These are phyloP conservation scores for Vitis rotundifolia DNA, from an alignment of 164 flowering plant species.

Conservation along the genomic window DNA sequence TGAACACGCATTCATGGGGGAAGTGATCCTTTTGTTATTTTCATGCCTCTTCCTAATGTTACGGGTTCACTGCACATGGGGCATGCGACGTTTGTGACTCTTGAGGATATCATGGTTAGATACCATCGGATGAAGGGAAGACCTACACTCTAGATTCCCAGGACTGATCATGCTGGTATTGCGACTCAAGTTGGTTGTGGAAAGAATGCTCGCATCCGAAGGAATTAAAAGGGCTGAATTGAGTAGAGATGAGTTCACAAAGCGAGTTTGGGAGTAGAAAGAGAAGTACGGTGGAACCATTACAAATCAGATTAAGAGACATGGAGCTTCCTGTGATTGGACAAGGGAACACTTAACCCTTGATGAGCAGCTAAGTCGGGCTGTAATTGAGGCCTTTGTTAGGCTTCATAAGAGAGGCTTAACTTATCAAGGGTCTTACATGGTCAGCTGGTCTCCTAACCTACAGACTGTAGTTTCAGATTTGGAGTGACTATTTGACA, in stretches of 20 bases:
- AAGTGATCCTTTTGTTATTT: conserved; percentile 78
- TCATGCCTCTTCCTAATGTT: conserved; percentile 99
- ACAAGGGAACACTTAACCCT: conserved; percentile 87
- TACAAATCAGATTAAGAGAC: conserved; percentile 87
- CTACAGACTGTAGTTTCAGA: conserved; percentile 96
- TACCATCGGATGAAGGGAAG: conserved; percentile 91
- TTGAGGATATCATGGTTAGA: conserved; percentile 97
- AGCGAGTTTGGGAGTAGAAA: conserved; percentile 96
- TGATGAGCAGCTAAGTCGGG: conserved; percentile 95
- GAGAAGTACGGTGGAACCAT: conserved; percentile 96
- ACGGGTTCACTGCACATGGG: conserved; percentile 99
- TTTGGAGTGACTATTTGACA: conserved; percentile 90
- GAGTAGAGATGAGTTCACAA: conserved; percentile 81
- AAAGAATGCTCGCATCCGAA: conserved; percentile 87
- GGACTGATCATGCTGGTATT: conserved; percentile 98
- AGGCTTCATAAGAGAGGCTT: conserved; percentile 93
- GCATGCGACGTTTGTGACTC: conserved; percentile 98
- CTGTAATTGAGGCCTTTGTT: conserved; percentile 88
- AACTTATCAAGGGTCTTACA: conserved; percentile 95
- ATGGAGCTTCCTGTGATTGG: conserved; percentile 99
- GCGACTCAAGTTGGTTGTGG: conserved; percentile 99
- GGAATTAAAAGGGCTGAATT: conserved; percentile 80
- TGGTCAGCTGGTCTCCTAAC: conserved; percentile 98
- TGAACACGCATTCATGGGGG: too few species aligned
- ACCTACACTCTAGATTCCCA: conserved; percentile 96